These are phyloP conservation scores for Leccinellum luteum DNA, from an alignment of 768 basidiomycete species.

Conservation along the genomic window DNA sequence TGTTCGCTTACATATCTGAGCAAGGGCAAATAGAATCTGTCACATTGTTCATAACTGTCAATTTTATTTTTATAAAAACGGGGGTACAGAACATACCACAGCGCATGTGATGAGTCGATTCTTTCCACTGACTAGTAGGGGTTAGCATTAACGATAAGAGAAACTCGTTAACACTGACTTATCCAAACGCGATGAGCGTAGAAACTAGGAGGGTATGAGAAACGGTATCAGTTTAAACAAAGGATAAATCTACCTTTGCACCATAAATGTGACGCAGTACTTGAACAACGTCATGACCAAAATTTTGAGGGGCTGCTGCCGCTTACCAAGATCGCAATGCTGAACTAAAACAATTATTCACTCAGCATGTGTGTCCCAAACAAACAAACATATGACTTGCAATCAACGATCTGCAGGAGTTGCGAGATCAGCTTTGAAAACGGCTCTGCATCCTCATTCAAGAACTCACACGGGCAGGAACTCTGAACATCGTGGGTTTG, in stretches of 20 bases:
- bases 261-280: constrained; percentile 18
- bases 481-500: neutral
- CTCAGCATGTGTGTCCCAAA: neutral
- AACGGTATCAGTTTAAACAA: neutral
- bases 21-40: constrained; percentile 6
- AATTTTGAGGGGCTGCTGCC: neutral
- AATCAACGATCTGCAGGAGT: neutral
- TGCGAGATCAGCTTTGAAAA: neutral
- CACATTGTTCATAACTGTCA: neutral
- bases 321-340: constrained; percentile 4
- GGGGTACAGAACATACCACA: constrained; percentile 12
- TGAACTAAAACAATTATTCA: neutral
- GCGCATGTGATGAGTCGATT: constrained; percentile 12
- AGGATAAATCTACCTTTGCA: constrained; percentile 14
- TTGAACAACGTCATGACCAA: constrained; percentile 3
- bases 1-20: constrained; percentile 14
- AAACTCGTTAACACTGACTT: constrained; percentile 10
- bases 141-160: neutral
- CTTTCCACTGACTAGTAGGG: constrained; percentile 15
- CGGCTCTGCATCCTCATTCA: neutral
- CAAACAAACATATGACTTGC: neutral
- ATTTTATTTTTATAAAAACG: neutral
- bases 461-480: constrained; percentile 8
- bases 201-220: constrained; percentile 14
- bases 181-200: constrained; percentile 29